These are phyloP conservation scores for Anastatica hierochuntica DNA, from an alignment of 345 rosid species.

Conservation along the genomic window DNA sequence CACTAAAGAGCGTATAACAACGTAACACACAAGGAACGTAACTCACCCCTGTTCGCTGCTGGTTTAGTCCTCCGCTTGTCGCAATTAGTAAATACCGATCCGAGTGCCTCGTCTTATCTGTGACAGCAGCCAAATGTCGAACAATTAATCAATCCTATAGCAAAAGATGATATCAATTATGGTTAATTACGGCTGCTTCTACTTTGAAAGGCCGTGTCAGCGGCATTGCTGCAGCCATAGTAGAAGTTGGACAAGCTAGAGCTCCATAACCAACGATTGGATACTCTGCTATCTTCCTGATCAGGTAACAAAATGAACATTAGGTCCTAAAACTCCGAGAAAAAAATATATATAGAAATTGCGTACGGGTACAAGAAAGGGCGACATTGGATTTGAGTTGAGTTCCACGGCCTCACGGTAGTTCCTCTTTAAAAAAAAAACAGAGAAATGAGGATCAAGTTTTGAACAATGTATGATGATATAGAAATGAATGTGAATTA, in stretches of 20 bases:
- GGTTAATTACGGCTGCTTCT: neutral
- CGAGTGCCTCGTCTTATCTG: slow-evolving; percentile 39
- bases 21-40: slow-evolving; percentile 28
- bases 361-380: slow-evolving; percentile 55
- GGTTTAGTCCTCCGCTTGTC: slow-evolving; percentile 93
- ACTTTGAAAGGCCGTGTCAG: slow-evolving; percentile 41
- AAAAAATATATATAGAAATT: no score
- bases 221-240: slow-evolving; percentile 73
- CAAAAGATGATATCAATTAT: neutral
- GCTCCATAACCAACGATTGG: slow-evolving; percentile 55
- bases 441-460: neutral
- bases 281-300: slow-evolving; percentile 42
- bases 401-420: slow-evolving; percentile 24
- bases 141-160: slow-evolving; percentile 7
- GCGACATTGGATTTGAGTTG: slow-evolving; percentile 1
- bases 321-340: neutral
- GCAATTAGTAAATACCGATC: slow-evolving; percentile 67
- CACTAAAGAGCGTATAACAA: neutral
- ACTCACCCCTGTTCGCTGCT: slow-evolving; percentile 88
- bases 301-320: neutral
- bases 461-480: no score
- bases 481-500: neutral
- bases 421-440: slow-evolving; percentile 20
- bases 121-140: no score
- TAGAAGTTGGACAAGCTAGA: slow-evolving; percentile 49